phyloP scores from a whole-genome alignment of 495 filamentous ascomycete genomes.

The Elaphomyces granulatus region DNA sequence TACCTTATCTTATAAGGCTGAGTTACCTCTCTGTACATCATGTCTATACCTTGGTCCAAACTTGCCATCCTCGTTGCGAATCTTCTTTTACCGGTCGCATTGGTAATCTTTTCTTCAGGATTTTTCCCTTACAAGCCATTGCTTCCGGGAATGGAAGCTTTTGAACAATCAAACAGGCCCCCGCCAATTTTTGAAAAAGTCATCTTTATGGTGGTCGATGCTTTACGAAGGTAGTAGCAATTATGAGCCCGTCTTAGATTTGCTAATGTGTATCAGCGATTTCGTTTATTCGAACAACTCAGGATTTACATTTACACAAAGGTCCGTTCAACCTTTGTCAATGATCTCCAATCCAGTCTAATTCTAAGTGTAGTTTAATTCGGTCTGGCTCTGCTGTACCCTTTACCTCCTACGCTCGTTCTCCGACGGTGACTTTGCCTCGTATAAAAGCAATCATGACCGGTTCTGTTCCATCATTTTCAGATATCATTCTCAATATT shows the following conservation, averaged over 20 bases:
- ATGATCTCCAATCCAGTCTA: too few relatives aligned
- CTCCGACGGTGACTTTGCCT: conserved; percentile 97
- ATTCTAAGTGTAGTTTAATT: conserved; percentile 80
- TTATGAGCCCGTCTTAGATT: conserved; percentile 5
- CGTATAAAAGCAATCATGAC: conserved; percentile 95
- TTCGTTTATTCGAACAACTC: conserved; percentile 78
- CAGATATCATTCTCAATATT: conserved; percentile 94
- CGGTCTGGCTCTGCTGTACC: conserved; percentile 67
- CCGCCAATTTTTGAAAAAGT: conserved; percentile 69
- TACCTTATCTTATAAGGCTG: too few relatives aligned
- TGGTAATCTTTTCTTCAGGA: conserved; percentile 72
- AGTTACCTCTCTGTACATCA: too few relatives aligned
- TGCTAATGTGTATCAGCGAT: conserved; percentile 44
- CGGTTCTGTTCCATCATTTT: conserved; percentile 88
- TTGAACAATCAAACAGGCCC: conserved; percentile 34
- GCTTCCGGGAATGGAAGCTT: conserved; percentile 63
- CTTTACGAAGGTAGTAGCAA: conserved; percentile 59
- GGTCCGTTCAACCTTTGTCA: conserved; percentile 34
- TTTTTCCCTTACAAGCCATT: conserved; percentile 98
- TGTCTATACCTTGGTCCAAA: too few relatives aligned
- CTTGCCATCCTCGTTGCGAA: conserved; percentile 37
- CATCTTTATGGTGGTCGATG: conserved; percentile 97
- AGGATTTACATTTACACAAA: conserved; percentile 81
- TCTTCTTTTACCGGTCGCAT: conserved; percentile 58
- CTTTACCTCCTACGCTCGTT: conserved; percentile 90